Percentiles rank a stretch among this genome's conserved stretches.
Evolutionary conservation across 2,329 filamentous ascomycete genomes (phyloP).

Genomic region (Colletotrichum tropicicola): DNA sequence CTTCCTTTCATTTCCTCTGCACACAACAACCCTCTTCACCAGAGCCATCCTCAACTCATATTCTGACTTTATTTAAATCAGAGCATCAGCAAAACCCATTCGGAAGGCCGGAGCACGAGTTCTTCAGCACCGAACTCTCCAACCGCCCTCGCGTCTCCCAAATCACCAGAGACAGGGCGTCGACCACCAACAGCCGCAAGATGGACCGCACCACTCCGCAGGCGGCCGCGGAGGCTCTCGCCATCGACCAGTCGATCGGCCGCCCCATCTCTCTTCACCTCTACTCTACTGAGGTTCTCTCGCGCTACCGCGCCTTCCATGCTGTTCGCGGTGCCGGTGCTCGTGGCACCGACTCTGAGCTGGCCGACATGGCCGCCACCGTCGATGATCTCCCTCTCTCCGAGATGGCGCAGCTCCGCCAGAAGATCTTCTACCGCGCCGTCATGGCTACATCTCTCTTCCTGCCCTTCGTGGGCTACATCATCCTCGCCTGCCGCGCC

Average conservation of each 20-base stretch:
- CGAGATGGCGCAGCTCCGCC: slow-evolving; percentile 7
- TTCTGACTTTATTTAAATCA: slow-evolving; percentile 4
- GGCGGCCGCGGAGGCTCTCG: not conserved
- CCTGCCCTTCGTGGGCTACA: slow-evolving; percentile 9
- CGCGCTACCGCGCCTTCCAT: not conserved
- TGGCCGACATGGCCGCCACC: slow-evolving; percentile 22
- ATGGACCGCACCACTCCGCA: too few relatives aligned
- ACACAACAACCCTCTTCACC: not conserved
- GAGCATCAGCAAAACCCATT: not conserved
- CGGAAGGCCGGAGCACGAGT: not conserved
- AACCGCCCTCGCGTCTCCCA: not conserved
- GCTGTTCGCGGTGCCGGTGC: slow-evolving; percentile 15
- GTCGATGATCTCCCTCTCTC: not conserved
- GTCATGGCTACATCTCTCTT: slow-evolving; percentile 3
- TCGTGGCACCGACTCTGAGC: slow-evolving; percentile 24
- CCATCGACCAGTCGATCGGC: slow-evolving; percentile 6
- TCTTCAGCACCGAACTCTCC: slow-evolving; percentile 2
- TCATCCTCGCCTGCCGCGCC: not conserved
- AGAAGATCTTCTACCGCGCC: slow-evolving; percentile 6
- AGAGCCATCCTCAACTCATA: not conserved
- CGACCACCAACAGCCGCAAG: not conserved
- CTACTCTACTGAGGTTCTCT: not conserved
- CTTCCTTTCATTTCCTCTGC: not conserved
- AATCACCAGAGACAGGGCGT: not conserved
- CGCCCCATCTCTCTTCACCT: slow-evolving; percentile 15